Base-by-base conservation (phyloP, 495 filamentous ascomycete species). In the Acidiella bohemica region DNA sequence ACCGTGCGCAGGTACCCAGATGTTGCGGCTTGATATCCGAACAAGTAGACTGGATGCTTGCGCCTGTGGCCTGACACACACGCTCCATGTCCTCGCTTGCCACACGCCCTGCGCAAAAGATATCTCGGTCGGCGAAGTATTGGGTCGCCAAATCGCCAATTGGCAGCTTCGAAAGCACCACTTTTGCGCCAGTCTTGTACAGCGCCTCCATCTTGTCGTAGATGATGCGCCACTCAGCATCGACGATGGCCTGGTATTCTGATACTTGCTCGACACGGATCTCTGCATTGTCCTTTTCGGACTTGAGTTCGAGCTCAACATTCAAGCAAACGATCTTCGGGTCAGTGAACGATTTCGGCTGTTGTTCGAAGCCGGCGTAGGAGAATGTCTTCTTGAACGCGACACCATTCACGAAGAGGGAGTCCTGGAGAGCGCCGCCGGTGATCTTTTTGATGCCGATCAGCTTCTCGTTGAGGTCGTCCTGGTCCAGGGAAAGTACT, bases 351-450 rank as follows among this genome's bases (percentile, higher is more conserved):
- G 71, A 80, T 63, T 97, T 97, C 40, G 90, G 90, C 66, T 97
- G 90, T 62, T 97, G 90, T 63, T 97, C 90, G 64, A 97, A 97
- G 51, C 90, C 90, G 53, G 90, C 90, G 58, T 97, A 97, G 27
- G 90, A 85, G 65, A 97, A 97, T 30, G 90, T 97, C 70, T 97
- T 97, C 72, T 97, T 97, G 70, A 97, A 97, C 25, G 90, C 87
- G 32, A 97, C 90, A 57, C 90, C 90, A 59, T 97, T 87, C 51
- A 97, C 80, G 65, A 95, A 97, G 24, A 95, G 75, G 7, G 87
- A 93, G 58, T 97, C 90, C 56, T 93, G 88, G 14, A 97, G 75
- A 32, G 85, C 93, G 64, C 90, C 90, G 58, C 90, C 90, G 35
- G 87, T 88, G 44, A 96, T 81, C 64, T 93, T 94, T 69, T 97